Base-by-base conservation (phyloP, 2,329 filamentous ascomycete species). In the Dendrostoma leiphaemia region DNA sequence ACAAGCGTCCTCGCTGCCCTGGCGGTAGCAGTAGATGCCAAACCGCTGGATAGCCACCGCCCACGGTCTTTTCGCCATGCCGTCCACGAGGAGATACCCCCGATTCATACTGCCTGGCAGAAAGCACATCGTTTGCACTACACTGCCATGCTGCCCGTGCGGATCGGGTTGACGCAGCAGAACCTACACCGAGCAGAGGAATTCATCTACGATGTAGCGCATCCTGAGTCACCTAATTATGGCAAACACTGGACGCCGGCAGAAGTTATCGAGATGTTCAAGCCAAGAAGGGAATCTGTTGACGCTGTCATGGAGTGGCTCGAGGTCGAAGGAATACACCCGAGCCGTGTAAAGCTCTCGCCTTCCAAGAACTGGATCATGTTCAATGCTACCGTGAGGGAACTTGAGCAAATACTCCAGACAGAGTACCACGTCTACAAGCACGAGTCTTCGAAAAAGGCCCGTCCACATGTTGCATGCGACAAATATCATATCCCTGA, bases 261-360 rank as follows among this genome's bases (percentile, higher is more conserved):
- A 23, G 65, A 77, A 60, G 64, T 79, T 2, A 65, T 70, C 8
- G 68, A 73, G 10, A 73, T 69, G 48, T 79, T 79, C 64, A 68
- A 74, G 8, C 71, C 73, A 1, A 61, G 59, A 13, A 59, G 68
- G 6, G 74, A 80, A 38, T 69, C 78, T 5, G 73, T 84, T 3
- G 68, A 75, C 15, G 67, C 74, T 1, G 78, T 84, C 28, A 74
- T 74, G 61, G 61, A 70, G 8, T 86, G 82, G 82, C 72, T 85
- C n/a, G 65, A 71, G 19, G 64, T 67, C 5, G 73, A 76, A 21
- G 83, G 82, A 7, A 79, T 86, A 40, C 62, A 71, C 17, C 63
- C 65, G 2, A 68, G 70, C 3, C 73, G 79, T 4, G 71, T 85
- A 40, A 68, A 67, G 37, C 73, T 81, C 40, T 80, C 80, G 0